Evolutionary conservation across 1,284 basidiomycete genomes (phyloP).

Genomic region (Pterulicium gracile): DNA sequence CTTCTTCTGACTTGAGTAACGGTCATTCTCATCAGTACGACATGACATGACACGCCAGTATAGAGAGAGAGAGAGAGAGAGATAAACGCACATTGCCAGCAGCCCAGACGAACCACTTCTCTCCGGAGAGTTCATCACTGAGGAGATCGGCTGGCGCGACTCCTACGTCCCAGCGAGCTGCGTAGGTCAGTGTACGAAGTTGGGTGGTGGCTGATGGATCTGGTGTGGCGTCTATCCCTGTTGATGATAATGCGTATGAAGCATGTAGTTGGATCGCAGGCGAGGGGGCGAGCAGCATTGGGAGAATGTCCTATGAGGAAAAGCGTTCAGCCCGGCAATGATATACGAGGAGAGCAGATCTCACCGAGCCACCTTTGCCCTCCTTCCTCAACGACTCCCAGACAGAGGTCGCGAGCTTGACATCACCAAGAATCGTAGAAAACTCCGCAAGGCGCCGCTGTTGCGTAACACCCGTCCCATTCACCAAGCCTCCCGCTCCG

Average conservation of each 20-base stretch:
- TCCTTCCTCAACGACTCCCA: constrained; percentile 87
- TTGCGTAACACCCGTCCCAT: constrained; percentile 41
- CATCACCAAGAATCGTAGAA: constrained; percentile 86
- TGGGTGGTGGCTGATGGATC: constrained; percentile 54
- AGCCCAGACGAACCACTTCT: constrained; percentile 73
- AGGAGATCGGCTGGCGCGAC: constrained; percentile 50
- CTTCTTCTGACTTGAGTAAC: constrained; percentile 60
- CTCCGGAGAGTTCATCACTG: constrained; percentile 49
- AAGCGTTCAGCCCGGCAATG: constrained; percentile 5
- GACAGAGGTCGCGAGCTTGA: constrained; percentile 72
- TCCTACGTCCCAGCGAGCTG: constrained; percentile 65
- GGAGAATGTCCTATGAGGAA: constrained; percentile 53
- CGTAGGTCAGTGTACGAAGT: constrained; percentile 49
- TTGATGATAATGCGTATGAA: constrained; percentile 32
- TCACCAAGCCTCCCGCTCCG: constrained; percentile 22
- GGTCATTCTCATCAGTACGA: constrained; percentile 7
- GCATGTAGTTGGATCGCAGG: constrained; percentile 47
- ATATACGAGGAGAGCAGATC: constrained; percentile 15
- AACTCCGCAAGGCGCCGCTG: constrained; percentile 89
- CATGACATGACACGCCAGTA: constrained; percentile 2
- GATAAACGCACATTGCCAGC: constrained; percentile 54
- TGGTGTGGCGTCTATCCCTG: constrained; percentile 11
- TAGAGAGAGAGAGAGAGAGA: constrained; percentile 7
- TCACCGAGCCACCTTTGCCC: constrained; percentile 63
- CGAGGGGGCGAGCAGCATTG: constrained; percentile 56